These are phyloP conservation scores for Pisolithus orientalis DNA, from an alignment of 768 basidiomycete genomes.

Conservation along the genomic window DNA sequence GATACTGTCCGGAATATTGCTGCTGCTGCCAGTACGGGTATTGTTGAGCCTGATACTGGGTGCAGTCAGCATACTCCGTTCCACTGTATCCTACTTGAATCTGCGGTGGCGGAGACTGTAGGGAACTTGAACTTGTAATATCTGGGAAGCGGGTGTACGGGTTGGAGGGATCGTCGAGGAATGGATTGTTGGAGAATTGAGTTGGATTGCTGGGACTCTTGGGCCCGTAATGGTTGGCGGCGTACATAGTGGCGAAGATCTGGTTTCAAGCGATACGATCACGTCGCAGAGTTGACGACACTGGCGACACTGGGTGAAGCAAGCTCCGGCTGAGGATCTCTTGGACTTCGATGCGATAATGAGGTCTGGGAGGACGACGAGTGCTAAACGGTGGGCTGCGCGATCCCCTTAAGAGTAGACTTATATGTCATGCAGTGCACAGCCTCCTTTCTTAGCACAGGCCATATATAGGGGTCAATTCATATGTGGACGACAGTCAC, in stretches of 20 bases:
- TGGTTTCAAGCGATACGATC: too few relatives aligned
- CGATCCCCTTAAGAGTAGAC: too few relatives aligned
- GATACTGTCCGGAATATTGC: slow-evolving; percentile 10
- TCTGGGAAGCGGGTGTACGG: slow-evolving; percentile 59
- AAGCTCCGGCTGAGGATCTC: not conserved
- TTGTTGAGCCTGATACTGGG: slow-evolving; percentile 34
- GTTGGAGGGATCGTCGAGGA: slow-evolving; percentile 46
- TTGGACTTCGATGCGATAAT: too few relatives aligned
- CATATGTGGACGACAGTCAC: not conserved
- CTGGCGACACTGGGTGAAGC: too few relatives aligned
- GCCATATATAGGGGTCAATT: not conserved
- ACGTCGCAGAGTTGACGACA: too few relatives aligned
- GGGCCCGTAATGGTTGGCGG: slow-evolving; percentile 32
- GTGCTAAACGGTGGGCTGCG: too few relatives aligned
- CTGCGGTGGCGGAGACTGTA: slow-evolving; percentile 28
- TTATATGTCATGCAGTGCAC: too few relatives aligned
- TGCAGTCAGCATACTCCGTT: slow-evolving; percentile 21
- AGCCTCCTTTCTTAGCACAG: too few relatives aligned
- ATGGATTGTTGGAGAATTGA: slow-evolving; percentile 59
- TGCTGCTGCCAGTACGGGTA: slow-evolving; percentile 31
- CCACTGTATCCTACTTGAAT: slow-evolving; percentile 11
- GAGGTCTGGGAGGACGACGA: too few relatives aligned
- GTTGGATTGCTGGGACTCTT: not conserved
- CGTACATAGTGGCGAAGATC: slow-evolving; percentile 26
- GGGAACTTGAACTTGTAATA: slow-evolving; percentile 31